Conservation (phyloP, 257 asterid species). For the Ilex aquifolium region DNA sequence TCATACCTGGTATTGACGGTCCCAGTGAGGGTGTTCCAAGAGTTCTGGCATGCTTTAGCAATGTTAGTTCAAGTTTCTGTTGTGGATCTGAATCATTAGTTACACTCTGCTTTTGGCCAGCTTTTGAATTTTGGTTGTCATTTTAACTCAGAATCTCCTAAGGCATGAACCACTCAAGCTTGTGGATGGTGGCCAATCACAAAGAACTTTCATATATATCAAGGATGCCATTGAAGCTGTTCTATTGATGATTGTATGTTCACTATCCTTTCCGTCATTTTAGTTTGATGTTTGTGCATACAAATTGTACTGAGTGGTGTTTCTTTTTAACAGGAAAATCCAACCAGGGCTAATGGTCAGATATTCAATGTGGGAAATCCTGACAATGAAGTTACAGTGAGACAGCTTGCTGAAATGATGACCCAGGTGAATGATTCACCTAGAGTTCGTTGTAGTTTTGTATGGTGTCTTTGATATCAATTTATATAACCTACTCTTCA, state of each 20-base stretch:
- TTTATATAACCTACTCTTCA: background rate
- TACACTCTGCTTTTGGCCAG: conserved; percentile 15
- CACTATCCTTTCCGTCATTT: conserved; percentile 5
- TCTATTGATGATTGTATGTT: conserved; percentile 79
- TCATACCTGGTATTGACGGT: conserved; percentile 95
- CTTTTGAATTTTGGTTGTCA: conserved; percentile 10
- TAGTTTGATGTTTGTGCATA: background rate
- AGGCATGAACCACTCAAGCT: conserved; percentile 87
- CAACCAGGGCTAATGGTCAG: conserved; percentile 85
- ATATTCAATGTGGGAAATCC: conserved; percentile 94
- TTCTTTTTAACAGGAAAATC: conserved; percentile 61
- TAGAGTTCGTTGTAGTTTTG: background rate
- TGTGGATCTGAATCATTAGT: background rate
- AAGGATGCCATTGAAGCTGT: conserved; percentile 96
- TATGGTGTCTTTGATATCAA: too few species aligned
- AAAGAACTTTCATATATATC: conserved; percentile 83
- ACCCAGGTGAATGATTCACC: conserved; percentile 45
- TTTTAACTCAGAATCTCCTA: conserved; percentile 55
- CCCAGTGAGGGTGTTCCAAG: conserved; percentile 98
- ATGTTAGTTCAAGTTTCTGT: conserved; percentile 40
- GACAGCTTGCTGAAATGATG: conserved; percentile 99
- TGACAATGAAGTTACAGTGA: conserved; percentile 85
- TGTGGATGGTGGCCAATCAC: conserved; percentile 93
- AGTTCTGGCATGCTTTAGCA: conserved; percentile 95
- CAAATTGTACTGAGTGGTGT: conserved; percentile 14